phyloP scores from a whole-genome alignment of 1,284 basidiomycete species.

The Irpex sp. region DNA sequence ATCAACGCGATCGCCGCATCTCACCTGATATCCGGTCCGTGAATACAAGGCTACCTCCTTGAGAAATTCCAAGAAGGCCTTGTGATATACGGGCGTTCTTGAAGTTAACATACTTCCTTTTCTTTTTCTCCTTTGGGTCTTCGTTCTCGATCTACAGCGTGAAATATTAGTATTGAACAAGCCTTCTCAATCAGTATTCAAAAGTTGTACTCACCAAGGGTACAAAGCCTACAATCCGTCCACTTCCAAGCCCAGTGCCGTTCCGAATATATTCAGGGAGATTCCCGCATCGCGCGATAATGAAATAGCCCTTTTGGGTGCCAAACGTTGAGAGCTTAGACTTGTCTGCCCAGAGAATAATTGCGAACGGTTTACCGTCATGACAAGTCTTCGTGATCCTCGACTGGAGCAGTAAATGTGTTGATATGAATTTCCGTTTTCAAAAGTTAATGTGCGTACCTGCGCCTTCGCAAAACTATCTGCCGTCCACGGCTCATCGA shows the following conservation, averaged over 20 bases:
- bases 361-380: background rate
- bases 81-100: slow-evolving; percentile 4
- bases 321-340: slow-evolving; percentile 37
- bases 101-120: background rate
- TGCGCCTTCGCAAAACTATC: slow-evolving; percentile 4
- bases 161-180: too few relatives aligned
- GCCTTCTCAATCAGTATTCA: background rate
- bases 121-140: background rate
- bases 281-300: slow-evolving; percentile 32
- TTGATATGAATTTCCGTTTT: background rate
- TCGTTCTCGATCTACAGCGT: background rate
- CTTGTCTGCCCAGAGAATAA: slow-evolving; percentile 32
- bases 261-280: slow-evolving; percentile 32
- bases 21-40: slow-evolving; percentile 13
- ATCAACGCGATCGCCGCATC: slow-evolving; percentile 18
- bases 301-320: slow-evolving; percentile 34
- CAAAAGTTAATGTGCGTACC: background rate
- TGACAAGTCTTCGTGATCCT: background rate
- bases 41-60: slow-evolving; percentile 13
- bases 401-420: background rate
- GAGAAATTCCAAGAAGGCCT: slow-evolving; percentile 16
- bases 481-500: slow-evolving; percentile 29
- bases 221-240: slow-evolving; percentile 32
- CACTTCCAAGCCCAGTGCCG: slow-evolving; percentile 29
- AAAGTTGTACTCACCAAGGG: slow-evolving; percentile 28